These are phyloP conservation scores for Pogostemon cablin DNA, from an alignment of 257 asterid species.

Conservation along the genomic window DNA sequence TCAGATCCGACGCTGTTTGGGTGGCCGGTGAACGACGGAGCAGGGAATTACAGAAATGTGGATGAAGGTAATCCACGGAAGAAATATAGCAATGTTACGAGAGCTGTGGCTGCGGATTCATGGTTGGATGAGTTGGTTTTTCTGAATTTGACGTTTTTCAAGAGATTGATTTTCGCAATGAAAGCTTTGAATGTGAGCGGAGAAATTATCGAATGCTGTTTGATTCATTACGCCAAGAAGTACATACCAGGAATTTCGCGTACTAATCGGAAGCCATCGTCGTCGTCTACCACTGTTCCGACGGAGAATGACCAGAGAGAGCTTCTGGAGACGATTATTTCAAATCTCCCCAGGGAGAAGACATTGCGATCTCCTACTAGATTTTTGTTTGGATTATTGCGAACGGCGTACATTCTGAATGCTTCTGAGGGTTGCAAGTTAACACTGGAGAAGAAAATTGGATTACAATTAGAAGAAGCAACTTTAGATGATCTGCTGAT, in stretches of 20 bases:
- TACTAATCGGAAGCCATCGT: conserved; percentile 56
- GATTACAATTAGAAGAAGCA: conserved; percentile 81
- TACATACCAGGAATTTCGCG: conserved; percentile 84
- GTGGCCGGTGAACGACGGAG: conserved; percentile 85
- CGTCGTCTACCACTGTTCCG: conserved; percentile 49
- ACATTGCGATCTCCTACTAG: conserved; percentile 47
- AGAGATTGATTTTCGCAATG: conserved; percentile 68
- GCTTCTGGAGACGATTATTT: conserved; percentile 68
- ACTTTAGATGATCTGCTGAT: conserved; percentile 82
- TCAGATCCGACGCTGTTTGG: conserved; percentile 87
- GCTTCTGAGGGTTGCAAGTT: conserved; percentile 67
- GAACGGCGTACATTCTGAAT: conserved; percentile 75
- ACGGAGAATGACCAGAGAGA: conserved; percentile 86
- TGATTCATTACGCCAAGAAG: conserved; percentile 74
- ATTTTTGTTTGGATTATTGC: conserved; percentile 70
- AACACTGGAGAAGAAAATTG: conserved; percentile 83
- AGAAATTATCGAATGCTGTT: conserved; percentile 80
- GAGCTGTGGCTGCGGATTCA: conserved; percentile 38
- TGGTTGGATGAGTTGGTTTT: conserved; percentile 83
- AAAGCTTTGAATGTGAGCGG: conserved; percentile 59
- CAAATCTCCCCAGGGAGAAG: conserved; percentile 64
- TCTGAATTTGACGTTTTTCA: conserved; percentile 60
- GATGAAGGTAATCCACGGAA: conserved; percentile 39
- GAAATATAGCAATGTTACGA: conserved; percentile 25
- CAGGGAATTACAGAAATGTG: conserved; percentile 16